phyloP scores from a whole-genome alignment of 2,329 filamentous ascomycete genomes.

The Stemphylium vesicarium region DNA sequence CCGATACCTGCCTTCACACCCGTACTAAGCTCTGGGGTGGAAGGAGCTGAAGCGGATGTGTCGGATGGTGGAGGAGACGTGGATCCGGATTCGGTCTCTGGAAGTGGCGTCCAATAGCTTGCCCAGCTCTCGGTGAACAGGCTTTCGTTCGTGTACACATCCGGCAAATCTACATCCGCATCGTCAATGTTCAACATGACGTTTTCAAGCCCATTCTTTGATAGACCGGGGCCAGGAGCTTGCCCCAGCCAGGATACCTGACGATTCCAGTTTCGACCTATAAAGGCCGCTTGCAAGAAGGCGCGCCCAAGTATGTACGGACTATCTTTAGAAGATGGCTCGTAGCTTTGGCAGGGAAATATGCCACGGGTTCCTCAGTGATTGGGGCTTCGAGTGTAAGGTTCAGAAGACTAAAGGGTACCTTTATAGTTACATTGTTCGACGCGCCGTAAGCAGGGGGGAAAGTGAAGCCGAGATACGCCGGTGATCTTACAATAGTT shows the following conservation, averaged over 20 bases:
- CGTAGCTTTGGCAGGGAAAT: conserved; percentile 51
- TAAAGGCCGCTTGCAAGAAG: conserved; percentile 57
- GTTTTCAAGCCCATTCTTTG: conserved; percentile 4
- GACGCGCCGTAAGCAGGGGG: conserved; percentile 22
- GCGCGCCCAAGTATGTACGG: conserved; percentile 49
- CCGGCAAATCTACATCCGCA: background rate
- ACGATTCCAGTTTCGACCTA: conserved; percentile 40
- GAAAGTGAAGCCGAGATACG: conserved; percentile 53
- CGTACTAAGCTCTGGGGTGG: background rate
- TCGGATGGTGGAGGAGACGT: background rate
- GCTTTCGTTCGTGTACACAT: background rate
- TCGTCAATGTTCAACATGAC: conserved; percentile 4
- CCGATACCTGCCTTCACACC: background rate
- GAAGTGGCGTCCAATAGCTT: background rate
- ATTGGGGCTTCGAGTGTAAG: conserved; percentile 51
- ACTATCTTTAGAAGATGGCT: conserved; percentile 2
- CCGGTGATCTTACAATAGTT: conserved; percentile 51
- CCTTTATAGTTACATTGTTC: conserved; percentile 48
- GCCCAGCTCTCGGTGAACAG: conserved; percentile 4
- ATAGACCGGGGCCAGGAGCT: conserved; percentile 6
- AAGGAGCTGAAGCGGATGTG: background rate
- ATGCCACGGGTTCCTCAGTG: conserved; percentile 41
- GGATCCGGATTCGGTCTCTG: background rate
- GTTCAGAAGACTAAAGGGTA: conserved; percentile 48
- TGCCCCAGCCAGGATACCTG: conserved; percentile 9